Conservation (phyloP, 1,139 yeast species). For the Blastobotrys raffinosifermentans region DNA sequence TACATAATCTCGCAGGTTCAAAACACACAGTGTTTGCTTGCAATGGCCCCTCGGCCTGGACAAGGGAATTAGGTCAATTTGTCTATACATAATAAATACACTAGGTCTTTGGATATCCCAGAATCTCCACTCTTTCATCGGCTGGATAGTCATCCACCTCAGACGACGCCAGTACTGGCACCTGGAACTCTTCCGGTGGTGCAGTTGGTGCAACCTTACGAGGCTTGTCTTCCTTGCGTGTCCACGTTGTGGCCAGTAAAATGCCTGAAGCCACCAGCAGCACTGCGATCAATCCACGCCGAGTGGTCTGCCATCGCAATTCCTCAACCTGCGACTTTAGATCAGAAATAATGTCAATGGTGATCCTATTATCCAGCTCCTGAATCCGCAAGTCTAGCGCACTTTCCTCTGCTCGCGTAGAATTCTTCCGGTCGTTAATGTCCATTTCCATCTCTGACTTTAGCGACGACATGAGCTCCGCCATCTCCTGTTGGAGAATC, state of each 20-base stretch:
- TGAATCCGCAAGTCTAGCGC: conserved; percentile 65
- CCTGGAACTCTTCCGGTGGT: conserved; percentile 25
- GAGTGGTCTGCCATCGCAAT: conserved; percentile 87
- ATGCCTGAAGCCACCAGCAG: conserved; percentile 43
- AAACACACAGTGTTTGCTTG: conserved; percentile 1
- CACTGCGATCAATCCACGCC: conserved; percentile 74
- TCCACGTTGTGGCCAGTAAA: conserved; percentile 44
- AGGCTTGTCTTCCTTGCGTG: conserved; percentile 33
- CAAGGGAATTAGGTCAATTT: conserved; percentile 3
- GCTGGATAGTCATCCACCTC: conserved; percentile 24
- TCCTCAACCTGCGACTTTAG: conserved; percentile 83
- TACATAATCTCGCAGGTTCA: too few species aligned
- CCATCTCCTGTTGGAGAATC: conserved; percentile 72
- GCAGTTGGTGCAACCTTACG: conserved; percentile 28
- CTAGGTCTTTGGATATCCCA: conserved; percentile 11
- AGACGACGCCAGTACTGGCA: conserved; percentile 26
- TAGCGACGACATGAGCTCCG: conserved; percentile 58
- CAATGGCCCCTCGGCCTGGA: conserved; percentile 6
- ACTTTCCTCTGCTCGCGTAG: conserved; percentile 73
- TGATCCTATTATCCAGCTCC: conserved; percentile 79
- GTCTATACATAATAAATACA: not conserved
- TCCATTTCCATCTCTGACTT: conserved; percentile 79
- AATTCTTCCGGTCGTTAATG: conserved; percentile 79
- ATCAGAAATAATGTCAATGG: conserved; percentile 75
- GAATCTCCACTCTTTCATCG: conserved; percentile 27